Evolutionary conservation across 1,284 basidiomycete genomes (phyloP).

Genomic region (Ceratobasidium sp.): DNA sequence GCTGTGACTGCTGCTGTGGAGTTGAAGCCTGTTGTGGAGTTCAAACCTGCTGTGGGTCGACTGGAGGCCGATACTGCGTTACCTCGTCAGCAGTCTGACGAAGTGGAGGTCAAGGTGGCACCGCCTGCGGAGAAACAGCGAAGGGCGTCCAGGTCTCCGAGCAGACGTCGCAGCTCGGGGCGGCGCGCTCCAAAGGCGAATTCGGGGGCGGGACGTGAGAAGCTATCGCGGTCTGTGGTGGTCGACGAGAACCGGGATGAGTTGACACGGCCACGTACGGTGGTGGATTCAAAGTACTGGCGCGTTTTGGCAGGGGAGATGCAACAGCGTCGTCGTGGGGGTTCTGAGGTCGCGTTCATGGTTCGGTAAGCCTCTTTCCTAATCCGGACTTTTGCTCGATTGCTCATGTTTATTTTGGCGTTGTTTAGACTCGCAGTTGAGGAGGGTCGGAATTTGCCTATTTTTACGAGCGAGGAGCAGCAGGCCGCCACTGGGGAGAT

Average conservation of each 20-base stretch:
- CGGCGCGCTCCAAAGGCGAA: not conserved
- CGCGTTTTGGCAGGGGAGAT: conserved; percentile 34
- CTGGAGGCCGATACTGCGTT: no score
- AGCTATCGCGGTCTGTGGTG: not conserved
- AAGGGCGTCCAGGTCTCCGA: conserved; percentile 23
- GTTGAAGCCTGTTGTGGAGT: not conserved
- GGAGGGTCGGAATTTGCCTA: conserved; percentile 32
- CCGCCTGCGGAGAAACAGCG: not conserved
- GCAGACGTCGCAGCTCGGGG: not conserved
- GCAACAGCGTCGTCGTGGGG: conserved; percentile 33
- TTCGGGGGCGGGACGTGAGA: not conserved
- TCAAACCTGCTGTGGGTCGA: no score
- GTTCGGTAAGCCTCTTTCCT: conserved; percentile 23
- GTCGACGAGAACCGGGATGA: conserved; percentile 20
- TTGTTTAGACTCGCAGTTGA: conserved; percentile 23
- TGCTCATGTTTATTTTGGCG: not conserved
- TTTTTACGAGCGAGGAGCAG: conserved; percentile 38
- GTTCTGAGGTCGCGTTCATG: conserved; percentile 28
- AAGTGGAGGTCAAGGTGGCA: conserved; percentile 19
- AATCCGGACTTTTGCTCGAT: not conserved
- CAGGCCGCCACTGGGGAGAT: conserved; percentile 33
- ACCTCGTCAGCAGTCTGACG: not conserved
- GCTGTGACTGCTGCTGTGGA: not conserved
- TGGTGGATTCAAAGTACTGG: conserved; percentile 33
- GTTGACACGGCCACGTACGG: conserved; percentile 18